Base-by-base conservation (phyloP, 129 eudicot genomes). In the Logfia minima region DNA sequence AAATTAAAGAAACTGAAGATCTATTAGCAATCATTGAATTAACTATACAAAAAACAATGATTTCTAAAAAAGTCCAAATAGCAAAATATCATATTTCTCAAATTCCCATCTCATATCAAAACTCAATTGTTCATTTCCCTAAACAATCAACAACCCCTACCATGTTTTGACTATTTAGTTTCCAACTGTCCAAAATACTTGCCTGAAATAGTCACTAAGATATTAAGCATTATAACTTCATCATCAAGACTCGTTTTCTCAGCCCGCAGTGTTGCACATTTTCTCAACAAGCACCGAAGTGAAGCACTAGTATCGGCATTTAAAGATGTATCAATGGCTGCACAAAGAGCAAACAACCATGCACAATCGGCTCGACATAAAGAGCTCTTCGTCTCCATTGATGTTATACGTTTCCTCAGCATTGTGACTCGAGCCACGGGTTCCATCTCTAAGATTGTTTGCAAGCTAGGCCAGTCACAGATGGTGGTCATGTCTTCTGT, bases 271-370 rank as follows among this genome's bases (percentile, higher is more conserved):
- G 80, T 75, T 3, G 97, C 89, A 81, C 99, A 95, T 81, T 84
- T 91, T 29, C 99, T 70, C 52, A 95, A 89, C 74, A 95, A 78
- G 69, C 89, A 87, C 43, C 99, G 85, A 5, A 95, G 88, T 14
- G 94, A 82, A 61, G 99, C 99, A 70, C 85, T 71, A 0, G 96
- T 91, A 67, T 89, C 94, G 0, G 92, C 94, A 75, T 88, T 85
- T 55, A 95, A 70, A 4, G 99, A 97, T 65, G 80, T 77, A 74
- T 95, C 97, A 53, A 95, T 86, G 43, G 88, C 88, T 6, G 88
- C 96, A 80, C 97, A 95, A 7, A 91, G 93, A 77, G 96, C 97
- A 77, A 91, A 95, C 56, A 95, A 66, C 97, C 99, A 95, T 24
- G 78, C 85, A 80, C 92, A 84, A 26, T 91, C 94, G 14, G 86